Conservation (phyloP, 2,329 filamentous ascomycete species). For the Macrophomina phaseolina region DNA sequence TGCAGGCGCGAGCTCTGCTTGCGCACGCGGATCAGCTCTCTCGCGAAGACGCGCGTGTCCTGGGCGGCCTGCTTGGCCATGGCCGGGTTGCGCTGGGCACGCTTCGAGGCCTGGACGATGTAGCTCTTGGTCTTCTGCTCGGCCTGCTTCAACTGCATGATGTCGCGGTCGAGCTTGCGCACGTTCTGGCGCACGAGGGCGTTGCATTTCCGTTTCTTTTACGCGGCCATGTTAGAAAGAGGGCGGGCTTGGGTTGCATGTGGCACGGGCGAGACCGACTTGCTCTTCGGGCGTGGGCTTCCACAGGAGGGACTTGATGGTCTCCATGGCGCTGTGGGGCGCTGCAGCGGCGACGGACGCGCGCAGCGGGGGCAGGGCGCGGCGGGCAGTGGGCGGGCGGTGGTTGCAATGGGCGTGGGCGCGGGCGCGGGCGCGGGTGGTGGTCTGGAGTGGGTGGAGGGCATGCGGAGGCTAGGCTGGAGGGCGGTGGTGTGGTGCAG, state of each 20-base stretch:
- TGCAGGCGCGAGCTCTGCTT: conserved; percentile 75
- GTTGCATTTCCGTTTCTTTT: conserved; percentile 95
- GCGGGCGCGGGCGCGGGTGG: neutral
- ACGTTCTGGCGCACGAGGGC: conserved; percentile 85
- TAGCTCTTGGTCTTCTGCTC: conserved; percentile 77
- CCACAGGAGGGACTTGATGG: conserved; percentile 82
- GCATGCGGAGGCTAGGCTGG: neutral
- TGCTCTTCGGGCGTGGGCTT: conserved; percentile 93
- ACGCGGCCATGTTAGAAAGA: neutral
- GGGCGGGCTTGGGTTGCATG: neutral
- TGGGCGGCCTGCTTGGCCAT: conserved; percentile 78
- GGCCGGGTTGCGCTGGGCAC: conserved; percentile 78
- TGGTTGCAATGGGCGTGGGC: neutral
- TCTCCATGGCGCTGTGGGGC: conserved; percentile 71
- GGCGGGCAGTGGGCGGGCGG: neutral
- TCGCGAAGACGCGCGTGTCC: conserved; percentile 87
- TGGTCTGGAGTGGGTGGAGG: neutral
- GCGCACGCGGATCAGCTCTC: conserved; percentile 82
- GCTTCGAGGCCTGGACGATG: conserved; percentile 81
- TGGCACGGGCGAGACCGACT: conserved; percentile 57
- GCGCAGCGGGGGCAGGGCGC: neutral
- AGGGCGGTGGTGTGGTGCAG: neutral
- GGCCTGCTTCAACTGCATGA: conserved; percentile 75
- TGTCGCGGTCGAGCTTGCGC: conserved; percentile 93
- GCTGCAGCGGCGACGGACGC: neutral